Evolutionary conservation across 2,329 filamentous ascomycete species (phyloP), one percentile per base, ranked within the genome.

Genomic region (Talaromyces marneffei): DNA sequence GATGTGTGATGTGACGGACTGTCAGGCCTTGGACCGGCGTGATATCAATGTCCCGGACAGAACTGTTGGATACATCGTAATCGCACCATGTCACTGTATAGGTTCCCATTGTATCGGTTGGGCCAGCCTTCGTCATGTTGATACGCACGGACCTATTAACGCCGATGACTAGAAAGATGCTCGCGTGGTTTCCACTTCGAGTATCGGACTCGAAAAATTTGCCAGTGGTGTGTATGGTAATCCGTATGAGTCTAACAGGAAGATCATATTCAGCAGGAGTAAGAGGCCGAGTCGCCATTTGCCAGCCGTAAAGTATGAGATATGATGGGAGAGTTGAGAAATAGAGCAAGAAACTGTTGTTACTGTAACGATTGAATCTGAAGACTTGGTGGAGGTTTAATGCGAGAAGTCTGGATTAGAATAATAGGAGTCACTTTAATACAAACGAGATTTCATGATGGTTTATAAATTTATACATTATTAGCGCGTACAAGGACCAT

Each of bases 171-270:
- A n/a, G n/a, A n/a, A n/a, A n/a, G n/a, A n/a, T n/a, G n/a, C 53
- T 60, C 4, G 57, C 54, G 40, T 64, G 63, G 37, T 63, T 64
- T 16, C 56, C 57, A 52, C 61, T 64, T 52, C 63, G 63, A 39
- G 63, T 63, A 53, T 57, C 50, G 37, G 25, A 46, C 37, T 63
- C 61, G 18, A 64, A 63, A 44, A 59, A 50, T n/a, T 40, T 42
- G 14, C 63, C 63, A 29, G 37, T 54, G 12, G 52, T 64, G 52
- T 64, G 61, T 16, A 64, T 40, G 2, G 63, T 63, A 31, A 63
- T 61, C 18, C 63, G 57, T 57, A 64, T 64, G 14, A 54, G 29
- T 20, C 27, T 54, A 37, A 54, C 50, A 54, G 27, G 50, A 10
- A 35, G 50, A 35, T 18, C 50, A 54, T 35, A 37, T 54, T 54